Base-by-base conservation (phyloP, 2,329 filamentous ascomycete species). In the Penicillium aurantiogriseum region DNA sequence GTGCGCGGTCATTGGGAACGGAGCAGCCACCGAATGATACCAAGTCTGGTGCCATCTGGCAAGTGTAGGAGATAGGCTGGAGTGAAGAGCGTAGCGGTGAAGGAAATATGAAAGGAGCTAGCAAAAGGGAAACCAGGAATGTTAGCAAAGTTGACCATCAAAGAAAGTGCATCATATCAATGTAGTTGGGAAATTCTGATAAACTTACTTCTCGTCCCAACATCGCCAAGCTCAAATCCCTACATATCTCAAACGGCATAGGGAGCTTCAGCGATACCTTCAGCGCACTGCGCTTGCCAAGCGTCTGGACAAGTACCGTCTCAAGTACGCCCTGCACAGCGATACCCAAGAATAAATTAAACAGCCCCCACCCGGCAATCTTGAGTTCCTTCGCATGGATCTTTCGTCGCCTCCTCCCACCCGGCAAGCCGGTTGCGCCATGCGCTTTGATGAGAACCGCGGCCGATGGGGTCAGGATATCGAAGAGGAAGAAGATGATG, bases 11-110 rank as follows among this genome's bases (percentile, higher is more conserved):
- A 87, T 74, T 17, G 84, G 82, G 67, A 81, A 86, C 0, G 83
- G 83, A 13, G 80, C 71, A 23, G 64, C 67, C 44, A 85, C 69
- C 43, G 75, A 76, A 66, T 87, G 84, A 56, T 85, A 84, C 84
- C 84, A 87, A 35, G 67, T 65, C 21, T 74, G 60, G 65, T 87
- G 85, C 68, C 75, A 62, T 35, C 62, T 79, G 73, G 74, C 90
- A 85, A 67, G 45, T 77, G 77, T 68, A 79, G 81, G 52, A 65
- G 50, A 47, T 67, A 59, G 10, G 10, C 69, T 85, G 79, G 50
- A 81, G 74, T 96, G 91, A 9, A 96, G 81, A 27, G 88, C 58
- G 68, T 83, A 83, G 51, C 89, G 86, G 75, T 96, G 91, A 63
- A 91, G 80, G 65, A 85, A 82, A 72, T 95, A 96, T 56, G 64